Evolutionary conservation across 768 basidiomycete species (phyloP), one percentile per base, ranked within the genome.

Genomic region (Amanita rubescens): DNA sequence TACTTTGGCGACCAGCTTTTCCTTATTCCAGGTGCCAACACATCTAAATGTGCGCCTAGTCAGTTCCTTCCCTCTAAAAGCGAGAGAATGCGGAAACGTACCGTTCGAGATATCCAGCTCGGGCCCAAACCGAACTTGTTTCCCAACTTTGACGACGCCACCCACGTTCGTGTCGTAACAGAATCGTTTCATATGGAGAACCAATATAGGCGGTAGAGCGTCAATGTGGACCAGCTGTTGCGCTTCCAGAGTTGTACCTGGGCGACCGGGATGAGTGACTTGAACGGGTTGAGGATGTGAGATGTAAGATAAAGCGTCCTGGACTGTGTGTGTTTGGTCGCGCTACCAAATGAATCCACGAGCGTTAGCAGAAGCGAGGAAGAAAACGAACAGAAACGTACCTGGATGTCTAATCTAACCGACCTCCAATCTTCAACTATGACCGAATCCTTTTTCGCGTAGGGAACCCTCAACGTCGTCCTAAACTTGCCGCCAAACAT

Each of bases 181-280:
- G 72, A 97, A 98, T 37, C 94, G 72, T 68, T 97, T 96, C 63
- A 96, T 75, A 63, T 96, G 94, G 15, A 96, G 73, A 24, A 95
- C 82, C 45, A 97, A 74, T 10, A 95, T 80, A 0, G 85, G 84
- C 2, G 94, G 94, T 8, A 94, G 76, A 0, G 81, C 74, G 27
- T 96, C 94, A 53, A 97, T 82, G 51, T 87, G 81, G 35, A 73
- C 67, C 49, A 75, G 73, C 51, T 78, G 78, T 12, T 71, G 74
- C 5, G 88, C 94, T 33, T 94, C 90, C 20, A 86, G 73, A 30
- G 78, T 79, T 3, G 71, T 70, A 2, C 81, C 78, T 0, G 81
- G 79, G 17, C 76, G 71, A 0, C 80, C 70, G 1, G 82, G 71
- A 3, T 80, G 72, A 2, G 81, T 82, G 11, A 91, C 77, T 59